A percentile compares a stretch with the other conserved stretches of the same genome.
phyloP scores from a whole-genome alignment of 1,284 basidiomycete genomes.

The Rhizoctonia solani region DNA sequence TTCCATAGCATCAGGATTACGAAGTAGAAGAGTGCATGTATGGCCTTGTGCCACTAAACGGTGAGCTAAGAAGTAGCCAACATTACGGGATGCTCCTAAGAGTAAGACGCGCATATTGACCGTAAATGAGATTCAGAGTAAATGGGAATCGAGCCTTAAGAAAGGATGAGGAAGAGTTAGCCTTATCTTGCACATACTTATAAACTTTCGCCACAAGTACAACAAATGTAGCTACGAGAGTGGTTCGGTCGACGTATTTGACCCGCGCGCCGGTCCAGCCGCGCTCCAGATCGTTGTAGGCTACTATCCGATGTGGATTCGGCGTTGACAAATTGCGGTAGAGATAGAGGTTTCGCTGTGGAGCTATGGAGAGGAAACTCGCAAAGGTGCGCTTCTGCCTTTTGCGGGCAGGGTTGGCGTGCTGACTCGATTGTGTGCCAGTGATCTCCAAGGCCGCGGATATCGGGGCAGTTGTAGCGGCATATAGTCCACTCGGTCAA shows the following conservation, averaged over 20 bases:
- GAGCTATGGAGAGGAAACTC: conserved; percentile 52
- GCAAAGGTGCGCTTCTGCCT: conserved; percentile 48
- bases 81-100: conserved; percentile 49
- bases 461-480: conserved; percentile 56
- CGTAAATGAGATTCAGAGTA: not conserved
- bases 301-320: too few relatives aligned
- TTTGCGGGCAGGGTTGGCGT: too few relatives aligned
- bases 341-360: conserved; percentile 61
- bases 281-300: too few relatives aligned
- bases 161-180: not conserved
- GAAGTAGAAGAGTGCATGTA: conserved; percentile 58
- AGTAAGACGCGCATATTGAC: not conserved
- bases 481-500: conserved; percentile 48
- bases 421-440: too few relatives aligned
- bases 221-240: not conserved
- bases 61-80: conserved; percentile 59
- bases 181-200: not conserved
- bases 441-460: conserved; percentile 51
- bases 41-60: conserved; percentile 56
- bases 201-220: not conserved
- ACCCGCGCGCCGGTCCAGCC: too few relatives aligned
- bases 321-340: too few relatives aligned
- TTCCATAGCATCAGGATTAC: conserved; percentile 53
- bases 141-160: not conserved
- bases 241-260: not conserved